Evolutionary conservation across 2,329 filamentous ascomycete genomes (phyloP).

Genomic region (Aureobasidium sp.): DNA sequence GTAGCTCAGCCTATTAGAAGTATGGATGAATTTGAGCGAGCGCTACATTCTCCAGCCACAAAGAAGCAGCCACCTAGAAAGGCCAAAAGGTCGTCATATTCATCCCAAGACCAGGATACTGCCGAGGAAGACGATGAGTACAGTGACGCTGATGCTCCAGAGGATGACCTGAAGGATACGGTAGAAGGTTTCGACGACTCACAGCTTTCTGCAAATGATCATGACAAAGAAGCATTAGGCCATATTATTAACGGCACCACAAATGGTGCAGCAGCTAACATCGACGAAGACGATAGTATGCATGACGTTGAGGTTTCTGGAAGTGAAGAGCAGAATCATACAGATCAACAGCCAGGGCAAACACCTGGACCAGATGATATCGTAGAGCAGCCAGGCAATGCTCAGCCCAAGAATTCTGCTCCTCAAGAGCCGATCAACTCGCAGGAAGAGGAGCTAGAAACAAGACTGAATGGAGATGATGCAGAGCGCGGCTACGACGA

Average conservation of each 20-base stretch:
- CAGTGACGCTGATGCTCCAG: neutral
- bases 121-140: neutral
- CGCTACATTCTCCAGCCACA: neutral
- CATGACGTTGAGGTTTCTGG: neutral
- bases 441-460: conserved; percentile 23
- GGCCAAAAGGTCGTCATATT: conserved; percentile 5
- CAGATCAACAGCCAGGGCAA: conserved; percentile 18
- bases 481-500: neutral
- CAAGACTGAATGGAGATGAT: conserved; percentile 13
- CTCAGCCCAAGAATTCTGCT: conserved; percentile 18
- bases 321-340: conserved; percentile 10
- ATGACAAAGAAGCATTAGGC: neutral
- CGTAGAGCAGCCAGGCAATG: conserved; percentile 12
- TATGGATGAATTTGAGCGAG: conserved; percentile 4
- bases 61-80: conserved; percentile 11
- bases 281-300: conserved; percentile 7
- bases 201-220: neutral
- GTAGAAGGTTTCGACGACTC: conserved; percentile 4
- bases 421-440: neutral
- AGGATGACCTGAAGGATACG: conserved; percentile 1
- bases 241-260: neutral
- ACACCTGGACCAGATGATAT: conserved; percentile 13
- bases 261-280: neutral
- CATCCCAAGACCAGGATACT: conserved; percentile 1
- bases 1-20: conserved; percentile 6